Conservation (phyloP, 108 stramenopile genomes). For the Conticribra guillardii region DNA sequence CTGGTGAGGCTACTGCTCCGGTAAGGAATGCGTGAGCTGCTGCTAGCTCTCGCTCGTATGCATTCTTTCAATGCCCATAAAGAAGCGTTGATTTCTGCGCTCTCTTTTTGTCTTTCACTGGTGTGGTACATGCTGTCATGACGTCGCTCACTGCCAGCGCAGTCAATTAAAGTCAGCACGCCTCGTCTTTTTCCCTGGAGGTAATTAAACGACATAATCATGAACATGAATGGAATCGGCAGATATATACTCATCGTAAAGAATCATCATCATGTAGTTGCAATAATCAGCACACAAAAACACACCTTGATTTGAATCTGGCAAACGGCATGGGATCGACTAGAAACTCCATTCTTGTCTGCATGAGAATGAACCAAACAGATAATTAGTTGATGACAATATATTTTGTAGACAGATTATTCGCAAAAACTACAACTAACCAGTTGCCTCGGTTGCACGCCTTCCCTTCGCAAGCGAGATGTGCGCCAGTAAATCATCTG, state of each 20-base stretch:
- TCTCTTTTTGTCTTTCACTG: conserved; percentile 60
- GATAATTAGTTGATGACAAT: background rate
- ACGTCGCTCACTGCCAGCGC: conserved; percentile 80
- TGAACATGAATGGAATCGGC: too few relatives aligned
- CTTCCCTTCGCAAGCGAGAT: conserved; percentile 47
- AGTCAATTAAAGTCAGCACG: conserved; percentile 70
- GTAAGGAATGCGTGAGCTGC: conserved; percentile 41
- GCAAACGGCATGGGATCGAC: conserved; percentile 54
- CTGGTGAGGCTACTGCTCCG: conserved; percentile 66
- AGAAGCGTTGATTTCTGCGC: conserved; percentile 78
- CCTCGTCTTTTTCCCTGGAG: conserved; percentile 27
- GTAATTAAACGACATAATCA: too few relatives aligned
- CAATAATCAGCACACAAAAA: too few relatives aligned
- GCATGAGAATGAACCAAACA: background rate
- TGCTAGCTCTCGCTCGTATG: conserved; percentile 60
- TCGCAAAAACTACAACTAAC: background rate
- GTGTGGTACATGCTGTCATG: conserved; percentile 64
- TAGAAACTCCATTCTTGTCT: conserved; percentile 59
- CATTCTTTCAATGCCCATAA: conserved; percentile 80
- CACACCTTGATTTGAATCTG: conserved; percentile 48
- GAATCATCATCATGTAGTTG: too few relatives aligned
- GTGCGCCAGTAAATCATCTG: conserved; percentile 39
- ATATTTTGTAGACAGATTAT: too few relatives aligned
- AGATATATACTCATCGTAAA: too few relatives aligned
- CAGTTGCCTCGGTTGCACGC: conserved; percentile 63